Evolutionary conservation across 2,329 filamentous ascomycete genomes (phyloP).

Genomic region (Akanthomyces lecanii): DNA sequence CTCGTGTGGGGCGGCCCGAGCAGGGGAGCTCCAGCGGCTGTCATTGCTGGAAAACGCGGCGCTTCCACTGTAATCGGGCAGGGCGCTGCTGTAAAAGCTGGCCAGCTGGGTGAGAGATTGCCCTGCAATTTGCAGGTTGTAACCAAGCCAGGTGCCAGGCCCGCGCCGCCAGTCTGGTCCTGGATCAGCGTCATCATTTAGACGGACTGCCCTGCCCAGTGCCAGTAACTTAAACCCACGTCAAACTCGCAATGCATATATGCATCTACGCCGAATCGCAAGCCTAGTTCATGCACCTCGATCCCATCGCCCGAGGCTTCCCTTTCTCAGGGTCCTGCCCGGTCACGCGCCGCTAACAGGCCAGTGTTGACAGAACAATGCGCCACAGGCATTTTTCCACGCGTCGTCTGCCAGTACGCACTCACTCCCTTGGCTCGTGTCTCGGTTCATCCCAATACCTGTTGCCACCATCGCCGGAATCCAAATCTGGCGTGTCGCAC

Average conservation of each 20-base stretch:
- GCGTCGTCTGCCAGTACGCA: not conserved
- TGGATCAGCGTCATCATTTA: not conserved
- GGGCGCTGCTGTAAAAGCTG: too few relatives aligned
- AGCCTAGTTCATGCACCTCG: not conserved
- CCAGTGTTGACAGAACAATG: not conserved
- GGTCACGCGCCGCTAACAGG: not conserved
- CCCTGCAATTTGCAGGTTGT: not conserved
- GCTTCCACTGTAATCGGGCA: too few relatives aligned
- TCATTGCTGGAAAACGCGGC: not conserved
- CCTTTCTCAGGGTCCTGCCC: not conserved
- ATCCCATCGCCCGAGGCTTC: not conserved
- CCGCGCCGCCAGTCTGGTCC: not conserved
- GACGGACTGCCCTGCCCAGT: too few relatives aligned
- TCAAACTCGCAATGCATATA: not conserved
- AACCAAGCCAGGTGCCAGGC: not conserved
- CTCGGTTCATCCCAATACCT: not conserved
- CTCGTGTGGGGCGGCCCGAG: not conserved
- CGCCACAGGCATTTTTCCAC: not conserved
- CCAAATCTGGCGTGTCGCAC: not conserved
- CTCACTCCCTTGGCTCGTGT: not conserved
- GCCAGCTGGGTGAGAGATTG: too few relatives aligned
- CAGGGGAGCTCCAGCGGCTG: not conserved
- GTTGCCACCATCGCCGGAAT: not conserved
- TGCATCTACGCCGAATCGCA: not conserved
- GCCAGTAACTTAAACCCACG: too few relatives aligned